A percentile compares a stretch with the other conserved stretches of the same genome.
phyloP scores from a whole-genome alignment of 805 yeast species.

The Scheffersomyces amazonensis region DNA sequence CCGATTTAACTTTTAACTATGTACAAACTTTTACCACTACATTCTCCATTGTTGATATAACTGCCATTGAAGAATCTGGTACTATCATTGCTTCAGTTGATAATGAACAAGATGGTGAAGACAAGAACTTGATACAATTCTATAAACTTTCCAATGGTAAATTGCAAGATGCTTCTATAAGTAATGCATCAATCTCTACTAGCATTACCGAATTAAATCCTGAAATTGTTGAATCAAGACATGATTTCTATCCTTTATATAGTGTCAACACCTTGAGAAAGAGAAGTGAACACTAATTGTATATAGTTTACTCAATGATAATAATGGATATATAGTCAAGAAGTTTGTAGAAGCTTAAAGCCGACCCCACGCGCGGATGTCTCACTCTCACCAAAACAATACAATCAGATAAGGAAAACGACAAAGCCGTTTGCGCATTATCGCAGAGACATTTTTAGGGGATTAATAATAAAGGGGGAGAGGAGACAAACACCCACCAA shows the following conservation, averaged over 20 bases:
- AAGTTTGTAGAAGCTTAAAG: no score
- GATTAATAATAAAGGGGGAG: no score
- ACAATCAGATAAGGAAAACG: no score
- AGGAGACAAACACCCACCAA: no score
- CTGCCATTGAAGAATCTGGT: constrained; percentile 13
- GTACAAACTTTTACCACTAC: constrained; percentile 25
- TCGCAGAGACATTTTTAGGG: no score
- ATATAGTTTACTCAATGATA: no score
- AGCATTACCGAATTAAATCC: constrained; percentile 23
- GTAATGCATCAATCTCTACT: constrained; percentile 13
- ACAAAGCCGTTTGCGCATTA: no score
- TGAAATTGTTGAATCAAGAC: constrained; percentile 30
- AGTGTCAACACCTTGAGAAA: constrained; percentile 50
- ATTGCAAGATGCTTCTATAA: constrained; percentile 12
- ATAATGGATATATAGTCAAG: no score
- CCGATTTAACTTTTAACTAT: constrained; percentile 23
- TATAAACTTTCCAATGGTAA: constrained; percentile 15
- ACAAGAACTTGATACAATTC: constrained; percentile 22
- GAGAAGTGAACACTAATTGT: constrained; percentile 63
- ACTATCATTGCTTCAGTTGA: constrained; percentile 28
- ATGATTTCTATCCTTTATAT: constrained; percentile 49
- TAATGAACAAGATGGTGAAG: constrained; percentile 18
- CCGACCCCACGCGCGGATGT: no score
- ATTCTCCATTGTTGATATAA: constrained; percentile 26
- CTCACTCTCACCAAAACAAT: no score